Evolutionary conservation across 176 grass and related monocot genomes (phyloP), one percentile per base, ranked within the genome.

Genomic region (Rhipidocladum racemiflorum): DNA sequence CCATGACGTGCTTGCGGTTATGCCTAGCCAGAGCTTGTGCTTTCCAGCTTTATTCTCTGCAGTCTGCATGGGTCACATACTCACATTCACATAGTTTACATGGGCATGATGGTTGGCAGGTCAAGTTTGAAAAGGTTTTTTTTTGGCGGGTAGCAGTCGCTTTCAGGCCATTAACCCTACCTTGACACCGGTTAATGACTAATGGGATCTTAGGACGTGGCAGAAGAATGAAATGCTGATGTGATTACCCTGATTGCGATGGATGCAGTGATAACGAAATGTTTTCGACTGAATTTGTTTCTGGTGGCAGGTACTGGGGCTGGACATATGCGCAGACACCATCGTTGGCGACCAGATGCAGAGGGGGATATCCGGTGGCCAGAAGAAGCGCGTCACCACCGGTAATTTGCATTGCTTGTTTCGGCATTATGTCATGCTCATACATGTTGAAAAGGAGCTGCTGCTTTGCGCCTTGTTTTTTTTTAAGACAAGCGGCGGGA

Each of bases 361-460:
- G 76, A 56, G 96, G 68, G 96, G 96, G 9, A 95, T 99, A 68
- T 99, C 96, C 7, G 96, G 96, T 1, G 96, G 96, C 44, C 96
- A 99, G 79, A 95, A 93, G 92, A 99, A 99, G 70, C 92, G 96
- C 14, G 96, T 99, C 85, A 99, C 96, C 40, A 99, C 96, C 20
- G 96, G 96, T 95, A 91, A 66, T 23, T 23, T 27, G 57, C 60
- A 40, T 17, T 32, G 68, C 65, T 75, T 74, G 21, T 32, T 18
- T 77, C 40, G 77, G 42, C 42, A 9, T 60, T 57, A 32, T 34
- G 80, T 77, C 76, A 87, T 88, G 38, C 56, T 86, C 45, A 30
- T 36, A 7, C 65, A 51, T 34, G 18, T 9, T 81, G 14, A 11
- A 39, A 42, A 72, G 3, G 8, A 7, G 20, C 35, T 23, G 42